Base-by-base conservation (phyloP, 2,329 filamentous ascomycete species). In the Calonectria naviculata region DNA sequence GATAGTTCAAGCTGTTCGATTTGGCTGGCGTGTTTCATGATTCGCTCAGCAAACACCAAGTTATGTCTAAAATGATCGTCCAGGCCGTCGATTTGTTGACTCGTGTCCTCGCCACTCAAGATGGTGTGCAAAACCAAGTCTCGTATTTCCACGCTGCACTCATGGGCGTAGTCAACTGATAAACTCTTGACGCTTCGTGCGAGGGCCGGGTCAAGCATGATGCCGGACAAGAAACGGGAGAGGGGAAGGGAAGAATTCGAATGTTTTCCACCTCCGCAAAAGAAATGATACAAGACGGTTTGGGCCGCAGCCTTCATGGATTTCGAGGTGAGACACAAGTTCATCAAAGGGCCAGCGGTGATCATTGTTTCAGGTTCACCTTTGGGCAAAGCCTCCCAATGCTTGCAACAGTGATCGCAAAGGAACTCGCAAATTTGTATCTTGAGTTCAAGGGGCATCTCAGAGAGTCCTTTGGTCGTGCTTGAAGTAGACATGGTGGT, bases 351-450 rank as follows among this genome's bases (percentile, higher is more conserved):
- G n/a, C 10, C 2, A 10, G 15, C 15, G 12, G 56, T 61, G 36
- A 44, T 61, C 8, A 3, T 15, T 44, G 8, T 61, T 6, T 28
- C 56, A n/a, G 10, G 6, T 13, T n/a, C 9, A 28, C 36, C 19
- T 61, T 7, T 36, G 24, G 26, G 41, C n/a, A 28, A 9, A 9
- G n/a, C 28, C 8, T 31, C 13, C 58, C 38, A 62, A 9, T 26
- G 9, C 38, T 13, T 41, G 24, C 28, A 24, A 29, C 47, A 68
- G 26, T 71, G 56, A 19, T 44, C 31, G 46, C 65, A 62, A 24
- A 68, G 42, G 29, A 61, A 62, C n/a, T 62, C 52, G 86, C 81
- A 3, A 86, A 88, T 0, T 86, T 89, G 52, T 13, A 9, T 24
- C 24, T 41, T 47, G 19, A 67, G n/a, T 21, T 67, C 52, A 7